phyloP scores from a whole-genome alignment of 176 grass and related monocot species.

The Cymbopogon citratus region DNA sequence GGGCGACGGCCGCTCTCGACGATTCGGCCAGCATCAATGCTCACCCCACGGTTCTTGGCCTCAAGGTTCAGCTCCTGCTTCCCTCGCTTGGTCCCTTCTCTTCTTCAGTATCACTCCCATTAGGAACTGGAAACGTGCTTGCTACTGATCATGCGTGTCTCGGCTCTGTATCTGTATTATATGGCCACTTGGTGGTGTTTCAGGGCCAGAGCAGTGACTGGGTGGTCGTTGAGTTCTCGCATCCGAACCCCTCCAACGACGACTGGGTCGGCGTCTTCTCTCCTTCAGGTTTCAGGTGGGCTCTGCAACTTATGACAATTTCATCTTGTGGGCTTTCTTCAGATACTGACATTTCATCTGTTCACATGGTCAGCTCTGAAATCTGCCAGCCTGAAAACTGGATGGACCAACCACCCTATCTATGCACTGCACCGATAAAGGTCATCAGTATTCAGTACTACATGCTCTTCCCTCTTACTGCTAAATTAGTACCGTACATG shows the following conservation, averaged over 20 bases:
- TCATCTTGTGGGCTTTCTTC: background rate
- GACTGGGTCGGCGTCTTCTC: slow-evolving; percentile 70
- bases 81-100: background rate
- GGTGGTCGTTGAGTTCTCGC: slow-evolving; percentile 44
- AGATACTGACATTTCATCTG: background rate
- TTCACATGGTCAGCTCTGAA: slow-evolving; percentile 29
- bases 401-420: slow-evolving; percentile 30
- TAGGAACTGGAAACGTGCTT: background rate
- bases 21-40: slow-evolving; percentile 40
- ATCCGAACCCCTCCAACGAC: slow-evolving; percentile 34
- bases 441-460: background rate
- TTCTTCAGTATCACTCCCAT: background rate
- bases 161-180: background rate
- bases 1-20: slow-evolving; percentile 9
- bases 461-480: background rate
- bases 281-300: slow-evolving; percentile 59
- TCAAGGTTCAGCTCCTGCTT: slow-evolving; percentile 26
- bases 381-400: slow-evolving; percentile 39
- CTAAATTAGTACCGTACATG: background rate
- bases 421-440: slow-evolving; percentile 55
- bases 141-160: background rate
- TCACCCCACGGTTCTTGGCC: slow-evolving; percentile 40
- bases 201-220: slow-evolving; percentile 55
- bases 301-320: background rate
- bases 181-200: background rate